phyloP scores from a whole-genome alignment of 805 yeast genomes.

The Cyberlindnera americana region DNA sequence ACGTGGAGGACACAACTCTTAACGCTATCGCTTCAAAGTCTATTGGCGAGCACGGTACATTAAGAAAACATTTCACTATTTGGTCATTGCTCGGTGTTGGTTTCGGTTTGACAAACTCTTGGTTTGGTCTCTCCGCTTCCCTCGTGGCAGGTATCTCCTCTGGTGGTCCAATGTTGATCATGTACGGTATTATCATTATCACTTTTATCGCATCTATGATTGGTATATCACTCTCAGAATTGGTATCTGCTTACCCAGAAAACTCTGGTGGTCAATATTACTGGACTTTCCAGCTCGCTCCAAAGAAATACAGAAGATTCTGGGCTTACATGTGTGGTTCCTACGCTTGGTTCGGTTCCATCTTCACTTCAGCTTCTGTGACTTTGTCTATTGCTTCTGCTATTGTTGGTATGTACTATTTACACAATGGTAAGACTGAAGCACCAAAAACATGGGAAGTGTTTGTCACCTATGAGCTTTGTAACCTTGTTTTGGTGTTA shows the following conservation, averaged over 20 bases:
- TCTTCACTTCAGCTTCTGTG: slow-evolving; percentile 60
- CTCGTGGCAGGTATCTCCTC: slow-evolving; percentile 50
- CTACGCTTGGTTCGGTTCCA: slow-evolving; percentile 57
- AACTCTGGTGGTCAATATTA: slow-evolving; percentile 58
- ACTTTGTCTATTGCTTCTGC: slow-evolving; percentile 51
- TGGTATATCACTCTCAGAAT: slow-evolving; percentile 50
- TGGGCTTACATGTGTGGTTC: slow-evolving; percentile 57
- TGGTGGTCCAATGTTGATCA: slow-evolving; percentile 56
- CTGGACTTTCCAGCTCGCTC: slow-evolving; percentile 55
- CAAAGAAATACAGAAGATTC: slow-evolving; percentile 35
- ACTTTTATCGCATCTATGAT: slow-evolving; percentile 44
- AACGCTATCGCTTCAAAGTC: slow-evolving; percentile 7
- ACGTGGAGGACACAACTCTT: slow-evolving; percentile 14
- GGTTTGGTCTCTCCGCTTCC: slow-evolving; percentile 59
- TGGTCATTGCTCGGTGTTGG: slow-evolving; percentile 54
- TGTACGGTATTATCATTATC: slow-evolving; percentile 53
- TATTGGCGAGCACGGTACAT: slow-evolving; percentile 12
- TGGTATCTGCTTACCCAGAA: slow-evolving; percentile 47
- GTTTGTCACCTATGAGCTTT: slow-evolving; percentile 45
- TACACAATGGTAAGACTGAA: slow-evolving; percentile 33
- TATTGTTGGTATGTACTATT: slow-evolving; percentile 46
- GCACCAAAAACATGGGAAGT: slow-evolving; percentile 49
- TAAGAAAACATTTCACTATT: slow-evolving; percentile 35
- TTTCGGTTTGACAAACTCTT: slow-evolving; percentile 57
- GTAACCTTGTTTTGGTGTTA: slow-evolving; percentile 40